These are phyloP conservation scores for Sarocladium strictum DNA, from an alignment of 2,329 filamentous ascomycete genomes.

Conservation along the genomic window DNA sequence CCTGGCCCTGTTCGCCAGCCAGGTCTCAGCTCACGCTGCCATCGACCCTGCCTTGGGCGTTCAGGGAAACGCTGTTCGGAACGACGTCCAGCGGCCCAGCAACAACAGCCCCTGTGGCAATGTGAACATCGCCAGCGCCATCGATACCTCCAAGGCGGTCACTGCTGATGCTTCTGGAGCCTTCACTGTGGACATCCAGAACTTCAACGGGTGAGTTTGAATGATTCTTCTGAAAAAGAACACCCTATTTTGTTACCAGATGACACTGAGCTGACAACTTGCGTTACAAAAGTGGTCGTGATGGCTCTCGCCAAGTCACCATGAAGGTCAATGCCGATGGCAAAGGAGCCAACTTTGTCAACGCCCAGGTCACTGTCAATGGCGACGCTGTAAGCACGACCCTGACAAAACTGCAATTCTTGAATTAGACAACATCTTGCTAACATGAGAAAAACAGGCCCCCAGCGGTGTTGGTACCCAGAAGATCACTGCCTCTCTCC, in stretches of 20 bases:
- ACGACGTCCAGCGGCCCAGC: constrained; percentile 11
- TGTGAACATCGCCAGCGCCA: constrained; percentile 9
- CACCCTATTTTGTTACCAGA: background rate
- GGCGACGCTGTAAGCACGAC: constrained; percentile 13
- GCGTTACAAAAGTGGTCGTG: constrained; percentile 9
- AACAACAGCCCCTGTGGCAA: constrained; percentile 13
- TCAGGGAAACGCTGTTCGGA: constrained; percentile 11
- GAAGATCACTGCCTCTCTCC: constrained; percentile 12
- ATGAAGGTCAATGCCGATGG: constrained; percentile 12
- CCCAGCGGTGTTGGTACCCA: constrained; percentile 9
- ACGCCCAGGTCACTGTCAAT: constrained; percentile 10
- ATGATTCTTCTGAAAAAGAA: background rate
- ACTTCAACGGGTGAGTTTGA: constrained; percentile 13
- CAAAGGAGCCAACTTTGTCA: constrained; percentile 12
- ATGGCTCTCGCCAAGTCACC: constrained; percentile 13
- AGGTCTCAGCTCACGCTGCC: constrained; percentile 13
- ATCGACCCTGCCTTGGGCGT: constrained; percentile 13
- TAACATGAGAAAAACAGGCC: constrained; percentile 6
- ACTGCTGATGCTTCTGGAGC: constrained; percentile 13
- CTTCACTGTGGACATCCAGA: constrained; percentile 12
- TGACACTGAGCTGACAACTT: background rate
- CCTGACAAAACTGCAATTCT: too few relatives aligned
- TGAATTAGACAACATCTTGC: background rate
- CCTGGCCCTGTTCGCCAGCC: constrained; percentile 10
- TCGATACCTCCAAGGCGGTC: constrained; percentile 12